Conservation (phyloP, 805 yeast species). For the Kuraishia ogatae region DNA sequence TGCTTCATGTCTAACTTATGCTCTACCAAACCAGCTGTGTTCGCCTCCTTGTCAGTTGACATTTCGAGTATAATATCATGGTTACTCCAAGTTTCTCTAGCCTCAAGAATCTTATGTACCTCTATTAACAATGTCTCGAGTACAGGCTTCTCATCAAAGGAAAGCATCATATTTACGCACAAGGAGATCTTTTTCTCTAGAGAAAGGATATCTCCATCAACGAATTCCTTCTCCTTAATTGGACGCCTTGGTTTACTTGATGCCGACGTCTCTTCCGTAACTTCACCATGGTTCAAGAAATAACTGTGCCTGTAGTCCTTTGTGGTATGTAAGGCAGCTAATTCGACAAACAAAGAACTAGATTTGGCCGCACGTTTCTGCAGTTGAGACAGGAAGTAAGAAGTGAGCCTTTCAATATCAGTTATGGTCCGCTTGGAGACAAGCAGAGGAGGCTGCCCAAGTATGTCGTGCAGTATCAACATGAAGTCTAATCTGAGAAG, state of each 20-base stretch:
- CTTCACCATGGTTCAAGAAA: background rate
- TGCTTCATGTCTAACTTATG: background rate
- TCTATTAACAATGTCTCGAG: background rate
- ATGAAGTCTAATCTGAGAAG: constrained; percentile 71
- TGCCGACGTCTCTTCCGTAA: background rate
- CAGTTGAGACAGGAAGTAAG: background rate
- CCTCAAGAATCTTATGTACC: background rate
- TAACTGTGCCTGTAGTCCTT: background rate
- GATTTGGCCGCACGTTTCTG: background rate
- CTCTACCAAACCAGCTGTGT: background rate
- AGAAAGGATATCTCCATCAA: background rate
- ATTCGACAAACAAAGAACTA: background rate
- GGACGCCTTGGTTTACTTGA: background rate
- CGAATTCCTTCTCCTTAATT: background rate
- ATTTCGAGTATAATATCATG: background rate
- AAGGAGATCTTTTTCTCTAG: background rate
- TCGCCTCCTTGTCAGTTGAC: background rate
- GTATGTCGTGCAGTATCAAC: constrained; percentile 40
- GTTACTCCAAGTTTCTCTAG: background rate
- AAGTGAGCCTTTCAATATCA: background rate
- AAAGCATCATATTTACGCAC: background rate
- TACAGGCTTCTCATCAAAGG: background rate
- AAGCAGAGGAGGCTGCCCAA: background rate
- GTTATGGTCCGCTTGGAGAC: background rate
- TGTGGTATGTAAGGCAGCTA: background rate